phyloP scores from a whole-genome alignment of 2,329 filamentous ascomycete genomes.

The Teratosphaeria zuluensis region DNA sequence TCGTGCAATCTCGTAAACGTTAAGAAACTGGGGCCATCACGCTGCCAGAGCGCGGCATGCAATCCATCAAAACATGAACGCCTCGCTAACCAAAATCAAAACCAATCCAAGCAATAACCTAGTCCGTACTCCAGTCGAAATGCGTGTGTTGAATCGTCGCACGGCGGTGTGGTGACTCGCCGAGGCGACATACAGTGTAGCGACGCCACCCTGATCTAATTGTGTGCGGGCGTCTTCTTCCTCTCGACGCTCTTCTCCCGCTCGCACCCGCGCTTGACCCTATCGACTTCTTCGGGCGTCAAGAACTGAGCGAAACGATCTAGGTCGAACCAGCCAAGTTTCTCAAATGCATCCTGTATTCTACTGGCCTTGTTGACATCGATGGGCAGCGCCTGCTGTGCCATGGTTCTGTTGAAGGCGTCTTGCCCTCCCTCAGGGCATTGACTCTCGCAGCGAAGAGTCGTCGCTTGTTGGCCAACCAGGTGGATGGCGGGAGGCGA shows the following conservation, averaged over 20 bases:
- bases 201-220: not conserved
- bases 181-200: not conserved
- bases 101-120: not conserved
- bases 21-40: not conserved
- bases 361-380: slow-evolving; percentile 97
- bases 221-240: not conserved
- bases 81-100: not conserved
- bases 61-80: not conserved
- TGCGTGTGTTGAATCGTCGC: not conserved
- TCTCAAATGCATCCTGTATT: slow-evolving; percentile 81
- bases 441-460: slow-evolving; percentile 74
- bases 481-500: slow-evolving; percentile 75
- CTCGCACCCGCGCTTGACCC: not conserved
- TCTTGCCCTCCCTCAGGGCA: slow-evolving; percentile 55
- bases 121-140: not conserved
- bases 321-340: slow-evolving; percentile 24
- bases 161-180: not conserved
- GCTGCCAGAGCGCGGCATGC: not conserved
- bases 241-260: not conserved
- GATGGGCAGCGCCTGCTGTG: slow-evolving; percentile 94
- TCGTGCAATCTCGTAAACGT: not conserved
- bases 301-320: slow-evolving; percentile 7
- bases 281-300: not conserved
- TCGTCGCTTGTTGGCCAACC: slow-evolving; percentile 83
- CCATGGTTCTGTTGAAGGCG: slow-evolving; percentile 85